Evolutionary conservation across 148 eudicot genomes (phyloP).

Genomic region (Selenicereus undatus): DNA sequence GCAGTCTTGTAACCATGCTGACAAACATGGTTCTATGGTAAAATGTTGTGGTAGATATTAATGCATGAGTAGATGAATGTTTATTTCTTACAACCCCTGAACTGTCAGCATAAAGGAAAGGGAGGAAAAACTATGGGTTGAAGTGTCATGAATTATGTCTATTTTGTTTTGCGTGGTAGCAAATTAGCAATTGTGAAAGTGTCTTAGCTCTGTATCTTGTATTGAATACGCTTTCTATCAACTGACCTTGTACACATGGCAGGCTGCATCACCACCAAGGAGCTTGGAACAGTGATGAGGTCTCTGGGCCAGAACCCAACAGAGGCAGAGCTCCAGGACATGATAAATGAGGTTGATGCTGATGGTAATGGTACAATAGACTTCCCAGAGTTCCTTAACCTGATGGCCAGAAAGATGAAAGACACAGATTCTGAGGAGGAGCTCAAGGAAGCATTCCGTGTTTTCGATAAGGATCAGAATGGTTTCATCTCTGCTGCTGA

Average conservation of each 20-base stretch:
- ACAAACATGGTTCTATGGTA: not conserved
- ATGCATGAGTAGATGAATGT: not conserved
- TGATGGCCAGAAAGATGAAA: conserved; percentile 30
- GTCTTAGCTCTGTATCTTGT: not conserved
- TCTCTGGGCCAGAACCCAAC: conserved; percentile 33
- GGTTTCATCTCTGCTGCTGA: conserved; percentile 32
- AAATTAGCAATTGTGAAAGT: not conserved
- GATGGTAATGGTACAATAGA: conserved; percentile 31
- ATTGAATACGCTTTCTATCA: not conserved
- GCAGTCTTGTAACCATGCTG: not conserved
- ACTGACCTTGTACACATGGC: not conserved
- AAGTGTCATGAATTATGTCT: too few species aligned
- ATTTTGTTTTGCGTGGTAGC: not conserved
- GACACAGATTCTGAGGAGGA: conserved; percentile 29
- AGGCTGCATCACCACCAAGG: conserved; percentile 27
- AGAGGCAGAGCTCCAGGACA: conserved; percentile 30
- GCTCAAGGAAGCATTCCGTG: conserved; percentile 30
- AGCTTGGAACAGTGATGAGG: conserved; percentile 32
- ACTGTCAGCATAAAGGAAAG: too few species aligned
- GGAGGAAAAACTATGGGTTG: too few species aligned
- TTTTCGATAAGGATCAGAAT: conserved; percentile 30
- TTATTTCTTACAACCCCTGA: not conserved
- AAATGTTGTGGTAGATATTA: not conserved
- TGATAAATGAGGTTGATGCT: conserved; percentile 32
- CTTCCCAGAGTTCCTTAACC: conserved; percentile 31